Conservation (phyloP, 2,329 filamentous ascomycete species). For the Nemania serpens region DNA sequence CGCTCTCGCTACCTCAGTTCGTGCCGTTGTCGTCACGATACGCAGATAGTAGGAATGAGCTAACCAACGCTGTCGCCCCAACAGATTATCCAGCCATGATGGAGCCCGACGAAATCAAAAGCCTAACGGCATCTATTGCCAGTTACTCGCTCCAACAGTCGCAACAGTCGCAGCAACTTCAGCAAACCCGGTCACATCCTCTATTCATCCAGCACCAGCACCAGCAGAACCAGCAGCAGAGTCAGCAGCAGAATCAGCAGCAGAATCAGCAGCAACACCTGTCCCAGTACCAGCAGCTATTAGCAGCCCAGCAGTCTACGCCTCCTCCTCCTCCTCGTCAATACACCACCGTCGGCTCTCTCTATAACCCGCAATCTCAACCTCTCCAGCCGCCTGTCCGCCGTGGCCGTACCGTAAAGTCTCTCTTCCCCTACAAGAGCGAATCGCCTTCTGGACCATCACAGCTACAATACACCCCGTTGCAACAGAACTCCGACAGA, state of each 20-base stretch:
- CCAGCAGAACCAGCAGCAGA: background rate
- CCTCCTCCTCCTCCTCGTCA: constrained; percentile 40
- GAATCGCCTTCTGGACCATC: constrained; percentile 34
- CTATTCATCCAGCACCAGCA: background rate
- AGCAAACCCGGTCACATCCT: background rate
- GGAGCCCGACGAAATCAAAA: constrained; percentile 9
- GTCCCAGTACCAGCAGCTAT: background rate
- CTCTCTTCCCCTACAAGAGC: constrained; percentile 41
- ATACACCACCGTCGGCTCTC: constrained; percentile 62
- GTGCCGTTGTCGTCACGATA: background rate
- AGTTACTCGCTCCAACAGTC: background rate
- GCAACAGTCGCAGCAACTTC: background rate
- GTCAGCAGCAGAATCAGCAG: background rate
- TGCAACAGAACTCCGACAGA: constrained; percentile 60
- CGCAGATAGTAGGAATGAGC: no score
- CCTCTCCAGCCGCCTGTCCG: constrained; percentile 58
- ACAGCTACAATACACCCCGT: constrained; percentile 52
- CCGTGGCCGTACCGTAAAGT: constrained; percentile 54
- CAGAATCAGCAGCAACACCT: background rate
- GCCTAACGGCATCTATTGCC: background rate
- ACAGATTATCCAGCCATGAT: constrained; percentile 7
- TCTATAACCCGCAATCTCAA: constrained; percentile 55
- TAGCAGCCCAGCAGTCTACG: constrained; percentile 16
- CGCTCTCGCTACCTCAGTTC: background rate
- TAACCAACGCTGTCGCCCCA: background rate